Conservation (phyloP, 306 rosid genomes). For the Leucaena leucocephala region DNA sequence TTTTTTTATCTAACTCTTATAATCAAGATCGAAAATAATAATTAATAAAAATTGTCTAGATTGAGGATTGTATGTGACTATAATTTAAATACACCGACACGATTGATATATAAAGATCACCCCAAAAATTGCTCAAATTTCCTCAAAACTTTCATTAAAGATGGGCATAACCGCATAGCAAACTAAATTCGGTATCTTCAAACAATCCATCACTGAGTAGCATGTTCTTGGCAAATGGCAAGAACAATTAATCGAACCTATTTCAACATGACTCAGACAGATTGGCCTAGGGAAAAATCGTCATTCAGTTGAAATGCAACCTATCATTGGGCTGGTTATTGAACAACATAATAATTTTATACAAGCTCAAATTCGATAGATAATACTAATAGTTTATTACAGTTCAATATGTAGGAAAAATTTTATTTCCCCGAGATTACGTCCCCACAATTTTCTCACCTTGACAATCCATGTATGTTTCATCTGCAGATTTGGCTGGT, state of each 20-base stretch:
- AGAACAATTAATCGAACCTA: neutral
- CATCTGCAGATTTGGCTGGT: constrained; percentile 42
- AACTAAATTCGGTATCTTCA: constrained; percentile 1
- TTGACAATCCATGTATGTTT: constrained; percentile 27
- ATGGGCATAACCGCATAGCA: neutral
- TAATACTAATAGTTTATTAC: neutral
- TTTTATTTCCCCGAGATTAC: constrained; percentile 38
- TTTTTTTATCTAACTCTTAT: too few relatives aligned
- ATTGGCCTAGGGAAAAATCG: neutral
- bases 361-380: constrained; percentile 9
- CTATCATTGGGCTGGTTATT: neutral
- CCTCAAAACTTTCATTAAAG: neutral
- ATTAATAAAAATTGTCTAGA: too few relatives aligned
- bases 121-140: neutral
- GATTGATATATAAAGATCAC: neutral
- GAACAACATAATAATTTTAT: neutral
- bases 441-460: constrained; percentile 41
- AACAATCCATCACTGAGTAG: constrained; percentile 21
- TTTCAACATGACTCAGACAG: neutral
- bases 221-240: neutral
- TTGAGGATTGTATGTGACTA: too few relatives aligned
- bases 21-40: too few relatives aligned
- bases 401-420: constrained; percentile 1
- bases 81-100: neutral
- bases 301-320: neutral